These are phyloP conservation scores for Solanum dulcamara DNA, from an alignment of 257 asterid species.

Conservation along the genomic window DNA sequence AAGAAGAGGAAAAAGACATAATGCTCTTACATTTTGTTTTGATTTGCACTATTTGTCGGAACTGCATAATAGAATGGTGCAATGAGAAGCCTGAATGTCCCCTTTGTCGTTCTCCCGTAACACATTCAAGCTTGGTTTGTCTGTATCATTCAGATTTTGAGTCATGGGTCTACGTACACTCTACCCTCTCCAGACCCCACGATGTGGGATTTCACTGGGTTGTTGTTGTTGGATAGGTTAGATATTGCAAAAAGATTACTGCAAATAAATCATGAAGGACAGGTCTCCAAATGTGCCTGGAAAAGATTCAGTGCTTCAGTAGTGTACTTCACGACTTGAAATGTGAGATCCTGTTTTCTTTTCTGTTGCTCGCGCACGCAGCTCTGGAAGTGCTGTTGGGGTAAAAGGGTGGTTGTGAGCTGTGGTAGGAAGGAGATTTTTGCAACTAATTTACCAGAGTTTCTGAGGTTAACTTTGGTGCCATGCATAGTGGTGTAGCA, in stretches of 20 bases:
- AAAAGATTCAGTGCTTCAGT: neutral
- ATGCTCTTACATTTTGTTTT: neutral
- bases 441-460: neutral
- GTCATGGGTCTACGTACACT: too few species aligned
- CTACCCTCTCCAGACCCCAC: too few species aligned
- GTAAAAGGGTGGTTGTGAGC: neutral
- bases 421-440: neutral
- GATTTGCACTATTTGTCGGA: slow-evolving; percentile 32
- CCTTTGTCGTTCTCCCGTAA: slow-evolving; percentile 74
- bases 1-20: neutral
- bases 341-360: neutral
- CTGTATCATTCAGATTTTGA: slow-evolving; percentile 86
- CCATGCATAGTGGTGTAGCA: neutral
- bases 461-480: neutral
- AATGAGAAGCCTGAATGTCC: slow-evolving; percentile 98
- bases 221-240: too few species aligned
- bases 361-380: neutral
- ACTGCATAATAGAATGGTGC: slow-evolving; percentile 97
- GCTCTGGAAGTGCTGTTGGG: neutral
- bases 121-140: slow-evolving; percentile 82
- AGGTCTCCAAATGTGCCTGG: neutral
- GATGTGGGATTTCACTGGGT: too few species aligned
- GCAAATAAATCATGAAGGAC: neutral
- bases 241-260: neutral
- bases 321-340: neutral